Evolutionary conservation across 2,329 filamentous ascomycete species (phyloP).

Genomic region (Ascochyta rabiei): DNA sequence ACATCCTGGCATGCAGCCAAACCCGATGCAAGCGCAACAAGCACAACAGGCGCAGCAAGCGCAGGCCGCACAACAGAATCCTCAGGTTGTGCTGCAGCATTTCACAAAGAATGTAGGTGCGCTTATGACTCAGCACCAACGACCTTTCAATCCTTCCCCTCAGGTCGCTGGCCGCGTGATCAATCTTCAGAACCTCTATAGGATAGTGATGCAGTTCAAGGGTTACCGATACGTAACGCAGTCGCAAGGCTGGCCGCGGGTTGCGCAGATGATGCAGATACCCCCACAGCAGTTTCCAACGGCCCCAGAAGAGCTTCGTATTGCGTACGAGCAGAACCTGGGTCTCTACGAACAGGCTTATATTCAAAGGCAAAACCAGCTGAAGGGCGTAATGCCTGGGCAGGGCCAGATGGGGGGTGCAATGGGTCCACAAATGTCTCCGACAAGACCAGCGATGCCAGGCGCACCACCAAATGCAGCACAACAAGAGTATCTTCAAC

Average conservation of each 20-base stretch:
- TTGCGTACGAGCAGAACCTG: slow-evolving; percentile 77
- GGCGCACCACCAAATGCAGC: slow-evolving; percentile 53
- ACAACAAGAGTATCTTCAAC: slow-evolving; percentile 54
- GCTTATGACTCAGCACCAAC: slow-evolving; percentile 77
- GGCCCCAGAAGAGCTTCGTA: slow-evolving; percentile 71
- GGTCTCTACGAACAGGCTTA: slow-evolving; percentile 76
- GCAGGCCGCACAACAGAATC: slow-evolving; percentile 25
- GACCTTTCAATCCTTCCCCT: slow-evolving; percentile 77
- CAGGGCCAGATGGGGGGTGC: slow-evolving; percentile 31
- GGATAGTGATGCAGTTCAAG: slow-evolving; percentile 74
- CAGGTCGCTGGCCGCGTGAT: slow-evolving; percentile 75
- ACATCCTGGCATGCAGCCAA: slow-evolving; percentile 42
- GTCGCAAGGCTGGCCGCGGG: slow-evolving; percentile 73
- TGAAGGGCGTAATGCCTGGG: slow-evolving; percentile 45
- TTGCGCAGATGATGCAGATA: slow-evolving; percentile 63
- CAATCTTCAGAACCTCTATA: slow-evolving; percentile 78
- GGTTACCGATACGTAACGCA: slow-evolving; percentile 77
- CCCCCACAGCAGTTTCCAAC: slow-evolving; percentile 57
- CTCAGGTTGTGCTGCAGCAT: slow-evolving; percentile 34
- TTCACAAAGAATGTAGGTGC: slow-evolving; percentile 72
- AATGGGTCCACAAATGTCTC: slow-evolving; percentile 42
- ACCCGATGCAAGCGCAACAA: slow-evolving; percentile 39
- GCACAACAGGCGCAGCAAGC: slow-evolving; percentile 13
- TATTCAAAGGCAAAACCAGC: slow-evolving; percentile 59
- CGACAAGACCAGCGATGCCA: slow-evolving; percentile 39